A percentile compares a stretch with the other conserved stretches of the same genome.
Conservation (phyloP, 2,329 filamentous ascomycete species). For the Aureobasidium pullulans region DNA sequence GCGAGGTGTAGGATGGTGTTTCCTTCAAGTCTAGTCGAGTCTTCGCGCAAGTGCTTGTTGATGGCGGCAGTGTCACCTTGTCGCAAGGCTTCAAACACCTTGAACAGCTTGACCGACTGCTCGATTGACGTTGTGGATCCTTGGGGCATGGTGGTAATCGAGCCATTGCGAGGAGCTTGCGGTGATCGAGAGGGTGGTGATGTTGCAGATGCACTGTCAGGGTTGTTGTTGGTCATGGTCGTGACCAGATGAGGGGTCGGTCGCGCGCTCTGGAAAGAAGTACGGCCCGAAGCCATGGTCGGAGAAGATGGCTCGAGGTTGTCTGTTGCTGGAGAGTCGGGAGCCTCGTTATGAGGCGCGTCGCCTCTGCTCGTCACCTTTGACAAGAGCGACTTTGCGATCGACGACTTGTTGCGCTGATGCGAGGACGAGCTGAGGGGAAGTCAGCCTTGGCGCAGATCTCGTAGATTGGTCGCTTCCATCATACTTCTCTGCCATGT, state of each 20-base stretch:
- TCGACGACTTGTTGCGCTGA: constrained; percentile 43
- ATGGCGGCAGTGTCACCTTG: constrained; percentile 88
- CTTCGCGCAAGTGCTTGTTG: constrained; percentile 67
- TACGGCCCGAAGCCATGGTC: not conserved
- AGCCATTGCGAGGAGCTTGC: constrained; percentile 18
- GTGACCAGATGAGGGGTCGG: constrained; percentile 25
- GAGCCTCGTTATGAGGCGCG: constrained; percentile 18
- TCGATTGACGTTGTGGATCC: constrained; percentile 52
- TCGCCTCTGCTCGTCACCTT: constrained; percentile 44
- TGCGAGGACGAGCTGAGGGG: constrained; percentile 21
- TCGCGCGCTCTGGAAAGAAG: not conserved
- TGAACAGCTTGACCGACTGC: constrained; percentile 89
- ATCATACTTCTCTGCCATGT: constrained; percentile 14
- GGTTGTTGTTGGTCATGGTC: constrained; percentile 26
- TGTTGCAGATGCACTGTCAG: constrained; percentile 8
- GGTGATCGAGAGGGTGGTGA: constrained; percentile 6
- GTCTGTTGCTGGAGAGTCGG: not conserved
- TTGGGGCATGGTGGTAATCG: constrained; percentile 23
- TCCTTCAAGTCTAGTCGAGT: constrained; percentile 54
- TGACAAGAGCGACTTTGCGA: constrained; percentile 48
- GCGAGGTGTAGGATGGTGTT: constrained; percentile 89
- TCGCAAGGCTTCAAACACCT: constrained; percentile 84
- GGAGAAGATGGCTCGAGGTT: constrained; percentile 1
- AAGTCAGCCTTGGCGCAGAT: constrained; percentile 5
- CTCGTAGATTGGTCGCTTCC: not conserved